These are phyloP conservation scores for Lichtheimia ramosa DNA, from an alignment of 371 early-diverging fungal genomes.

Conservation along the genomic window DNA sequence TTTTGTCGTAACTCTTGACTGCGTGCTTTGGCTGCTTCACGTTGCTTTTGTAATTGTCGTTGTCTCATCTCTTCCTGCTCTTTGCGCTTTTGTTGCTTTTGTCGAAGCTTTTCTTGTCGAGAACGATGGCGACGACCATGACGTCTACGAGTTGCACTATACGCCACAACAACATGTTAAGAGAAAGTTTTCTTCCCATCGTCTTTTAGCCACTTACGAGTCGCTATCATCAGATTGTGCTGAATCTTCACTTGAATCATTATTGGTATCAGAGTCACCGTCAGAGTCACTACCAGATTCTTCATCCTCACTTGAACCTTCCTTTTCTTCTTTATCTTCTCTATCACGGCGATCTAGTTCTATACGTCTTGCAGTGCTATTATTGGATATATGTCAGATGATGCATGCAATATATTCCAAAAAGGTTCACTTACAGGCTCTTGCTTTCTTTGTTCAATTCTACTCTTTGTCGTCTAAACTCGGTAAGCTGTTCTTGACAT, in stretches of 20 bases:
- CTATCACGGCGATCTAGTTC: slow-evolving; percentile 33
- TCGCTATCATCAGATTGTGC: slow-evolving; percentile 28
- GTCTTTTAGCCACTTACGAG: slow-evolving; percentile 10
- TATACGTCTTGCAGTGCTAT: slow-evolving; percentile 23
- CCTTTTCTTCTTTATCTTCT: slow-evolving; percentile 26
- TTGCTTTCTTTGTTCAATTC: slow-evolving; percentile 70
- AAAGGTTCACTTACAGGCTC: slow-evolving; percentile 26
- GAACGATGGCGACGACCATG: slow-evolving; percentile 38
- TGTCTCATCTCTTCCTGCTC: slow-evolving; percentile 45
- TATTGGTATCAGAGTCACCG: slow-evolving; percentile 19
- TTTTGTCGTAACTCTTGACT: slow-evolving; percentile 47
- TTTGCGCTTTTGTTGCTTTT: slow-evolving; percentile 52
- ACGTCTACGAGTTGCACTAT: slow-evolving; percentile 8
- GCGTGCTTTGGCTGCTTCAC: slow-evolving; percentile 45
- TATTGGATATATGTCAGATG: background rate
- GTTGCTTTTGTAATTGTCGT: slow-evolving; percentile 38
- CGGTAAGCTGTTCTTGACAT: slow-evolving; percentile 66
- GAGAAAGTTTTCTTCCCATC: background rate
- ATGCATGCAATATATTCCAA: background rate
- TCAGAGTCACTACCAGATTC: slow-evolving; percentile 14
- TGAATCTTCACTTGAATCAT: slow-evolving; percentile 39
- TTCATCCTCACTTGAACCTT: slow-evolving; percentile 24
- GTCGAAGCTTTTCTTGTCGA: slow-evolving; percentile 52
- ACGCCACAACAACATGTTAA: background rate
- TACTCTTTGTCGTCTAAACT: slow-evolving; percentile 62